Evolutionary conservation across 225 moss, liverwort and hornwort genomes (phyloP).

Genomic region (Takakia lepidozioides): DNA sequence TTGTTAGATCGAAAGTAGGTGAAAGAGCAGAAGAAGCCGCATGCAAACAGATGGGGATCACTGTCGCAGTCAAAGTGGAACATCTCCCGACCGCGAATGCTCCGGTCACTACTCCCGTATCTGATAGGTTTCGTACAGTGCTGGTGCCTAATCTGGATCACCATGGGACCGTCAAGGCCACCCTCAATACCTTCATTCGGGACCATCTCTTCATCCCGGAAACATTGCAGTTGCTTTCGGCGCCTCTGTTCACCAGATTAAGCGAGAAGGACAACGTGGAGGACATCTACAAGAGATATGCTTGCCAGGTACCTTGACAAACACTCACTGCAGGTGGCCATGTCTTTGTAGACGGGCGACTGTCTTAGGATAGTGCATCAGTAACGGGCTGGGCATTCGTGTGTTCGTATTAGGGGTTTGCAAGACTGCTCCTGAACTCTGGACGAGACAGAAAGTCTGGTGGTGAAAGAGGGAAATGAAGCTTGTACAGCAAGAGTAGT

Average conservation of each 20-base stretch:
- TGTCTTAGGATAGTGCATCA: too few relatives aligned
- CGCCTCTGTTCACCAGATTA: conserved; percentile 68
- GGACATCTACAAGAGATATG: conserved; percentile 75
- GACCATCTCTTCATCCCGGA: too few relatives aligned
- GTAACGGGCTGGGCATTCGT: too few relatives aligned
- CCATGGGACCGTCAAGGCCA: conserved; percentile 63
- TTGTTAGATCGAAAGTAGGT: too few relatives aligned
- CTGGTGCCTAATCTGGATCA: conserved; percentile 74
- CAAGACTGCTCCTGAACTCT: too few relatives aligned
- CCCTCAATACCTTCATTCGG: conserved; percentile 24
- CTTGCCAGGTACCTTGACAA: conserved; percentile 66
- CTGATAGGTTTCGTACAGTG: conserved; percentile 54
- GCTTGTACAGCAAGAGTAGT: too few relatives aligned
- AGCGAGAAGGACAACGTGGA: conserved; percentile 83
- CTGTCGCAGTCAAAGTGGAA: conserved; percentile 81
- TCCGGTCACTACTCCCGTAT: conserved; percentile 22
- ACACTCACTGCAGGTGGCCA: too few relatives aligned
- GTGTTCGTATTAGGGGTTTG: too few relatives aligned
- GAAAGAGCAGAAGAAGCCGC: too few relatives aligned
- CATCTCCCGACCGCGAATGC: conserved; percentile 55
- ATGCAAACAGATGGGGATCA: conserved; percentile 60
- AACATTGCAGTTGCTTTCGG: conserved; percentile 34
- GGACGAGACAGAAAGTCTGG: too few relatives aligned
- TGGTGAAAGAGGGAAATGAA: too few relatives aligned
- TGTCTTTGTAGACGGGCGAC: too few relatives aligned